Evolutionary conservation across 331 rosid species (phyloP).

Genomic region (Erythrophleum ivorense): DNA sequence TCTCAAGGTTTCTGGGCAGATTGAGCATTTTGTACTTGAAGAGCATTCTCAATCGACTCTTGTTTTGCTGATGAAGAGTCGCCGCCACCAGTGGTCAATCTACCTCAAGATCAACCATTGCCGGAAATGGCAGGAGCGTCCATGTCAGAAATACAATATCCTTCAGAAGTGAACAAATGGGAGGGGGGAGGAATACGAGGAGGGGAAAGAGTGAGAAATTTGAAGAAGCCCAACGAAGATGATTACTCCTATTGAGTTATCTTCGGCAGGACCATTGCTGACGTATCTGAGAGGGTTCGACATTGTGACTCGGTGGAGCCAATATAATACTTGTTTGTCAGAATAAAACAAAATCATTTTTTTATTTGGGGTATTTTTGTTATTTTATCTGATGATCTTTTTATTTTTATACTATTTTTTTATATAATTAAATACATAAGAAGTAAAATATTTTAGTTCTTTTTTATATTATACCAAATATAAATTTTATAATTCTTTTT

Average conservation of each 20-base stretch:
- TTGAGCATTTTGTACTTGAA: constrained; percentile 38
- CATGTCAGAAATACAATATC: constrained; percentile 45
- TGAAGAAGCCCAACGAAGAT: constrained; percentile 63
- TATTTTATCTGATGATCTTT: no score
- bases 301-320: constrained; percentile 84
- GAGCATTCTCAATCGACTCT: constrained; percentile 54
- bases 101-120: constrained; percentile 48
- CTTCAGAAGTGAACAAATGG: constrained; percentile 68
- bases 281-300: constrained; percentile 57
- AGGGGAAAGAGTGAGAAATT: constrained; percentile 63
- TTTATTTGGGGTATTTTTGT: no score
- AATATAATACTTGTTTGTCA: constrained; percentile 77
- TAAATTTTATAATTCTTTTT: no score
- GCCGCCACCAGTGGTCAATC: constrained; percentile 63
- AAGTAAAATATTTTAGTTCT: no score
- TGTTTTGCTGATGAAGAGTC: constrained; percentile 56
- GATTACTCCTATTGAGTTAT: constrained; percentile 69
- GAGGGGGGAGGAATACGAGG: constrained; percentile 48
- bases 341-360: constrained; percentile 31
- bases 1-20: constrained; percentile 47
- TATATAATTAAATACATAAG: no score
- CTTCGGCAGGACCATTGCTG: constrained; percentile 40
- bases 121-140: constrained; percentile 40
- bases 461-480: no score
- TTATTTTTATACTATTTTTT: no score